Percentiles rank a stretch among this genome's conserved stretches.
phyloP scores from a whole-genome alignment of 2,329 filamentous ascomycete species.

The Amesomyces nigricolor region DNA sequence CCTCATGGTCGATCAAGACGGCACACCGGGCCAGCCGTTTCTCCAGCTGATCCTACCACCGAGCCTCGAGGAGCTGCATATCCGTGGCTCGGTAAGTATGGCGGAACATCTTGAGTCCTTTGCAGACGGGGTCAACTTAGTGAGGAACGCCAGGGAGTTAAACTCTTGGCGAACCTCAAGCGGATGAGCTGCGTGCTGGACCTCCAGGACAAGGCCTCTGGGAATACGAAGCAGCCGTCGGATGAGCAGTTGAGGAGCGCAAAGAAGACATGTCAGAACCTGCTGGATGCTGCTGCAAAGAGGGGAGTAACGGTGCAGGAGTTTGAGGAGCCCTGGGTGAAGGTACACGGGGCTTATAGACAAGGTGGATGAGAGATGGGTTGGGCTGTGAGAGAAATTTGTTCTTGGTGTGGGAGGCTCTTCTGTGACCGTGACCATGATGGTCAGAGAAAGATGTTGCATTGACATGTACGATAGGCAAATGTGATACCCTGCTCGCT shows the following conservation, averaged over 20 bases:
- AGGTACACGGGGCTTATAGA: neutral
- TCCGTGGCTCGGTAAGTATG: conserved; percentile 8
- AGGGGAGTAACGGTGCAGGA: neutral
- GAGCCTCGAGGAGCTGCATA: conserved; percentile 2
- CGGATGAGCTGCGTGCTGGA: conserved; percentile 7
- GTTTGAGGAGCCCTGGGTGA: neutral
- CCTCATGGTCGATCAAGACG: neutral
- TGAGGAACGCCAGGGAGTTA: neutral
- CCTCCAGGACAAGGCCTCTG: neutral
- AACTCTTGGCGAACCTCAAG: conserved; percentile 3
- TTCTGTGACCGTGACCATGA: no score
- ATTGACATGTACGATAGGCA: no score
- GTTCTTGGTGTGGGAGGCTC: neutral
- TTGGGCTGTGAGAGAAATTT: neutral
- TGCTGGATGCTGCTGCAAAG: neutral
- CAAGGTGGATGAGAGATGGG: conserved; percentile 1
- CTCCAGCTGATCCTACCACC: neutral
- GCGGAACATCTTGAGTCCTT: neutral
- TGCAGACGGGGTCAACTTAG: neutral
- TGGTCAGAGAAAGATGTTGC: no score
- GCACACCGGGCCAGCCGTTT: neutral
- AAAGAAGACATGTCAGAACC: neutral
- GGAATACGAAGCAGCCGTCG: neutral
- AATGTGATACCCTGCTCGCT: no score
- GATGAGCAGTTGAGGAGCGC: neutral